These are phyloP conservation scores for Fonsecaea multimorphosa DNA, from an alignment of 2,329 filamentous ascomycete genomes.

Conservation along the genomic window DNA sequence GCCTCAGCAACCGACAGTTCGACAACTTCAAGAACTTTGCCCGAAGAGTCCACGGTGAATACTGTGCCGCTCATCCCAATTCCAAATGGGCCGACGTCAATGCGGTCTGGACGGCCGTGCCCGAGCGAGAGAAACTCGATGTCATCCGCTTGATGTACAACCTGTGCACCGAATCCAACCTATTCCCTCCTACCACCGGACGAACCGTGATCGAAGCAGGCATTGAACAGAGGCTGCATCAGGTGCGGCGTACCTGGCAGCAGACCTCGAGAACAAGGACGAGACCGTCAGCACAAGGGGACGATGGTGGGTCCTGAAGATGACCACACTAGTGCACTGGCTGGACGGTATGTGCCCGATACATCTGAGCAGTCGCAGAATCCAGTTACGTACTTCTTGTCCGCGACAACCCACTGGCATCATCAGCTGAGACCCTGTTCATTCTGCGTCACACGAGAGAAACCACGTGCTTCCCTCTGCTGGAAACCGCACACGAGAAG, in stretches of 20 bases:
- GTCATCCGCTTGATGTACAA: slow-evolving; percentile 31
- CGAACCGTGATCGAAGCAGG: slow-evolving; percentile 27
- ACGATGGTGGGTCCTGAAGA: slow-evolving; percentile 22
- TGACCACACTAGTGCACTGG: slow-evolving; percentile 14
- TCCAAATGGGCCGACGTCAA: slow-evolving; percentile 34
- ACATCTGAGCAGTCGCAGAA: slow-evolving; percentile 10
- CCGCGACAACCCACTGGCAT: slow-evolving; percentile 4
- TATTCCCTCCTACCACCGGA: slow-evolving; percentile 28
- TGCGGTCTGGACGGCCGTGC: slow-evolving; percentile 33
- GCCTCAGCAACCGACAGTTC: slow-evolving; percentile 30
- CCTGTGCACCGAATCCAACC: slow-evolving; percentile 26
- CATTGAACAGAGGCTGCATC: slow-evolving; percentile 33
- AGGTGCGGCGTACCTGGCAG: slow-evolving; percentile 35
- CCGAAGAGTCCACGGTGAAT: slow-evolving; percentile 30
- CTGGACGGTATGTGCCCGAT: slow-evolving; percentile 16
- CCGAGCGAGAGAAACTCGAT: slow-evolving; percentile 30
- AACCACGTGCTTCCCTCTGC: background rate
- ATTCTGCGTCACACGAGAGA: slow-evolving; percentile 4
- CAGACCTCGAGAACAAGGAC: slow-evolving; percentile 32
- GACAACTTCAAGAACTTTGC: slow-evolving; percentile 37
- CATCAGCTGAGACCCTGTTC: slow-evolving; percentile 9
- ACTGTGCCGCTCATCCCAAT: slow-evolving; percentile 30
- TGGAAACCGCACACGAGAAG: background rate
- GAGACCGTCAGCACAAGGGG: slow-evolving; percentile 19
- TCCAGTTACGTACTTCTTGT: slow-evolving; percentile 1